Conservation (phyloP, 768 basidiomycete genomes). For the Psilocybe cubensis region DNA sequence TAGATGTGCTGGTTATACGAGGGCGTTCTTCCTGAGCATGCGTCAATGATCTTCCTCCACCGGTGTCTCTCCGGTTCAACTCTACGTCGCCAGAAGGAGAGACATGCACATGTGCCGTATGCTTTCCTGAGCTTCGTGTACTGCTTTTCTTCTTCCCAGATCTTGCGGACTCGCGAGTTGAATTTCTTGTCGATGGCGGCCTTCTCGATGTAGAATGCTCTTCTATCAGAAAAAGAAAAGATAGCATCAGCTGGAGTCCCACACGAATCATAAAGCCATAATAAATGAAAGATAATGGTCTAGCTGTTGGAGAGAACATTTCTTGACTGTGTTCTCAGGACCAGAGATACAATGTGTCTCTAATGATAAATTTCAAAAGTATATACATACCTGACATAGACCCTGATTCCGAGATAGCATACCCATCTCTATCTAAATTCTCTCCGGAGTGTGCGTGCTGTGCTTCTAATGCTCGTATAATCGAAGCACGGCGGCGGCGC, state of each 20-base stretch:
- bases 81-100: background rate
- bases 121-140: background rate
- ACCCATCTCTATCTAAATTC: background rate
- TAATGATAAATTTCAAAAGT: background rate
- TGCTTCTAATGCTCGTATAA: background rate
- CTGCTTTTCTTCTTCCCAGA: background rate
- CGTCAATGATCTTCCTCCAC: background rate
- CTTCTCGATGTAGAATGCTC: background rate
- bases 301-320: too few species aligned
- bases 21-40: background rate
- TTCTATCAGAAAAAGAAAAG: background rate
- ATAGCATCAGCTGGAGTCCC: background rate
- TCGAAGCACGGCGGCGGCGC: constrained; percentile 1
- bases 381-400: background rate
- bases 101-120: background rate
- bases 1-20: background rate
- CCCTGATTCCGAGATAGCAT: background rate
- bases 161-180: background rate
- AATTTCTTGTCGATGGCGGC: background rate
- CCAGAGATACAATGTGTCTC: background rate
- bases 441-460: background rate
- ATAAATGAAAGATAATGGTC: too few species aligned
- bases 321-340: too few species aligned
- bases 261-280: too few species aligned
- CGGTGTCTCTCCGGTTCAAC: background rate